These are phyloP conservation scores for Puccinia hordei DNA, from an alignment of 1,284 basidiomycete genomes.

Conservation along the genomic window DNA sequence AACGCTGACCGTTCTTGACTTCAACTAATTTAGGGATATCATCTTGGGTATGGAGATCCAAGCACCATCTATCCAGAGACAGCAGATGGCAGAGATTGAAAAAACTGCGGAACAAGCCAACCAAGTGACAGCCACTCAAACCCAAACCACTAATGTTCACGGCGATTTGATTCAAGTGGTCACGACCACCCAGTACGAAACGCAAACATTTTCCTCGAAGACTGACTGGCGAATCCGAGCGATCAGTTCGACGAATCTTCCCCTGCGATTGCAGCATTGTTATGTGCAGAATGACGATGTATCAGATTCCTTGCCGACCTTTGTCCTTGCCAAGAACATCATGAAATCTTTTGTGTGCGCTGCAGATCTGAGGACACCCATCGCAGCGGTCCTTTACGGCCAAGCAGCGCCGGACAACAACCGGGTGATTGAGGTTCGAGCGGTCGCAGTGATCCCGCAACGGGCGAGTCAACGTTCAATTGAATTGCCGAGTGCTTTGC, in stretches of 20 bases:
- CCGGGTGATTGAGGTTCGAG: slow-evolving; percentile 98
- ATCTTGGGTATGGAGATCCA: slow-evolving; percentile 97
- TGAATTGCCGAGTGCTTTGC: slow-evolving; percentile 75
- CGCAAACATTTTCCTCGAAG: slow-evolving; percentile 95
- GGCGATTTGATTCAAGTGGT: slow-evolving; percentile 95
- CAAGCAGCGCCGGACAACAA: slow-evolving; percentile 91
- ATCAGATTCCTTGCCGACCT: slow-evolving; percentile 94
- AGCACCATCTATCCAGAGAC: slow-evolving; percentile 78
- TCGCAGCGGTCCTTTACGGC: slow-evolving; percentile 91
- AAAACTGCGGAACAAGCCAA: slow-evolving; percentile 90
- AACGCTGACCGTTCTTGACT: not conserved
- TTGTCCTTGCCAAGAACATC: slow-evolving; percentile 96
- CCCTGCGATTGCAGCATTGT: slow-evolving; percentile 94
- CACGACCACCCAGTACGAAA: slow-evolving; percentile 97
- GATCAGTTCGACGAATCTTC: slow-evolving; percentile 91
- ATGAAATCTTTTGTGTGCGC: slow-evolving; percentile 91
- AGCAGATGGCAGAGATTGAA: slow-evolving; percentile 99
- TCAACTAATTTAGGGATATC: slow-evolving; percentile 68
- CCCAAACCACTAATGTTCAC: slow-evolving; percentile 94
- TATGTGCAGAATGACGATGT: slow-evolving; percentile 99
- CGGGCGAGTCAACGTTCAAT: slow-evolving; percentile 81
- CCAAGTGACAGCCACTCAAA: slow-evolving; percentile 95
- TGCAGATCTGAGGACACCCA: slow-evolving; percentile 91
- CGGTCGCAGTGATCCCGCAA: slow-evolving; percentile 92
- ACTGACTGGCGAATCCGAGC: slow-evolving; percentile 89